Conservation (phyloP, 2,329 filamentous ascomycete genomes). For the Monilinia polystroma region DNA sequence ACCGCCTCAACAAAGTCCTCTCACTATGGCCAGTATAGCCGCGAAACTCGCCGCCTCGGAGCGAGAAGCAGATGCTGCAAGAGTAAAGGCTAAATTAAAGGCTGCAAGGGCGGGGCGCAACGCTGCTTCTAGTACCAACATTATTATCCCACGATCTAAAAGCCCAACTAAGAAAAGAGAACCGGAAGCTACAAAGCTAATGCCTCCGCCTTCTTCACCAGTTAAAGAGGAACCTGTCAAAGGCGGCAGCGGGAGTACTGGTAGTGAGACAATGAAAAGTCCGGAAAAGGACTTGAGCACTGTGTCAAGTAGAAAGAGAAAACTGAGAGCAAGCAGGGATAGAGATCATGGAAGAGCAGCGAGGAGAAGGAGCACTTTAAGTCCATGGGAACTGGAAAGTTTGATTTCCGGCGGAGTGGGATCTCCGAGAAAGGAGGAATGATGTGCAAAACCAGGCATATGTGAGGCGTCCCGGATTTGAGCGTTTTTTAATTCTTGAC, state of each 20-base stretch:
- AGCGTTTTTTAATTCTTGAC: conserved; percentile 7
- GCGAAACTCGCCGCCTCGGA: conserved; percentile 65
- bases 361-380: conserved; percentile 71
- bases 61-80: conserved; percentile 61
- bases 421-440: conserved; percentile 20
- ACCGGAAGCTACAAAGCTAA: conserved; percentile 34
- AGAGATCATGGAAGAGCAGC: conserved; percentile 48
- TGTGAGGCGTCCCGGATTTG: conserved; percentile 10
- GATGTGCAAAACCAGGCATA: not conserved
- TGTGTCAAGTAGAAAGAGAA: conserved; percentile 41
- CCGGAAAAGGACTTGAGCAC: conserved; percentile 23
- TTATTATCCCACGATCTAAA: conserved; percentile 1
- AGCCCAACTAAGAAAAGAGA: conserved; percentile 17
- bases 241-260: conserved; percentile 17
- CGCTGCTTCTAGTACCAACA: conserved; percentile 12
- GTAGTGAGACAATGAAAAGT: conserved; percentile 4
- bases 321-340: conserved; percentile 42
- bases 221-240: conserved; percentile 25
- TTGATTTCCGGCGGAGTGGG: conserved; percentile 50
- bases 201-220: conserved; percentile 39
- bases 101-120: conserved; percentile 47
- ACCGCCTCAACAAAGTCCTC: conserved; percentile 51
- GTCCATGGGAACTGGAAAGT: conserved; percentile 70
- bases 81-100: conserved; percentile 61
- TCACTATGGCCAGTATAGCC: conserved; percentile 61